Evolutionary conservation across 2,329 filamentous ascomycete species (phyloP), one percentile per base, ranked within the genome.

Genomic region (Cladosporium phlei): DNA sequence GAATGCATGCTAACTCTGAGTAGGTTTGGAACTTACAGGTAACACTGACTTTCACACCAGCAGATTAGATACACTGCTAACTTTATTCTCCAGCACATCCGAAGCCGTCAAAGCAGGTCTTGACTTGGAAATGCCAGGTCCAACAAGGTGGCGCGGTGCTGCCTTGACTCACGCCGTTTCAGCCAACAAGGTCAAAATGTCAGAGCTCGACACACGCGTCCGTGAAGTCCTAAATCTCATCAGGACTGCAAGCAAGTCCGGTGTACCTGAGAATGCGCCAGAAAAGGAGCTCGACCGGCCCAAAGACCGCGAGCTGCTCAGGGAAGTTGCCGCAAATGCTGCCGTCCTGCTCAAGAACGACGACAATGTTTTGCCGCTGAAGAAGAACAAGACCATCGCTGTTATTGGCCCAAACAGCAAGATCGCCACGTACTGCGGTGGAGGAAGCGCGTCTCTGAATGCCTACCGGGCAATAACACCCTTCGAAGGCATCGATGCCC

Each of bases 121-220:
- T 20, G 88, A 94, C 64, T 88, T 94, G 83, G 77, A 78, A 17
- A 94, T 93, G 88, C 86, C 86, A 0, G 87, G 87, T 32, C 45
- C 45, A 9, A 40, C 45, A 5, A 40, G 45, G 20, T 40, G 45
- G 45, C 45, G 45, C 3, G 45, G 45, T 7, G 30, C 35, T 21
- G 48, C 60, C 6, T 45, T 59, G 6, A 47, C 27, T 10, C 59
- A 63, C 38, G 45, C 37, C n/a, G 35, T 47, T 2, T 40, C 35
- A 10, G 29, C 45, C 28, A 47, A 47, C 21, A 47, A 47, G 19
- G 28, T 47, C 45, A 50, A 55, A 7, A 45, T 34, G 16, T 58
- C 61, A 34, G 51, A 57, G 61, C 74, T 85, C 38, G 73, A 83
- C 52, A 68, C 68, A 9, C 76, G 79, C 9, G 78, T 75, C 2